Base-by-base conservation (phyloP, 2,329 filamentous ascomycete species). In the Ascochyta fabae region DNA sequence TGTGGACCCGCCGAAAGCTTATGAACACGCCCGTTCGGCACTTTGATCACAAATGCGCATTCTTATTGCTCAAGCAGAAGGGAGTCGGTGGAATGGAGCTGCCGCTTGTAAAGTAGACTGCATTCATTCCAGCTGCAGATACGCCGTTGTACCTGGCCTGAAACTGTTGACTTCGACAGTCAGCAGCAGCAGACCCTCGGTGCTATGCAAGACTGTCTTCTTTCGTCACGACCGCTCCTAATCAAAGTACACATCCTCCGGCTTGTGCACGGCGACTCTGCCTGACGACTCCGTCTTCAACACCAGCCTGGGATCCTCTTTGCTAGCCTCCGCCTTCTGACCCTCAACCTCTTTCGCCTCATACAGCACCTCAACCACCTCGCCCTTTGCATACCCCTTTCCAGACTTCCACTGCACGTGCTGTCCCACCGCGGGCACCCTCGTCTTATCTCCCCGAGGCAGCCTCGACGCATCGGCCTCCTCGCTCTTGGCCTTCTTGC, bases 241-340 rank as follows among this genome's bases (percentile, higher is more conserved):
- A 10, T 77, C 77, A 56, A 78, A 80, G 56, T 75, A 78, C 47
- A 77, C 75, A 29, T 71, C 74, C 19, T 79, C 75, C 3, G 77
- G 74, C 66, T 79, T 79, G 48, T 80, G 77, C 45, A 79, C 76
- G 29, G 70, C 75, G 26, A 76, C 70, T 67, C 79, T 79, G 10
- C 75, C 77, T 34, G 71, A 74, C 44, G 65, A 68, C 9, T 65
- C 71, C 43, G 69, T 76, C 63, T 72, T 77, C 55, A 80, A 56
- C 16, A 80, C 76, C 40, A 80, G 65, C 59, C 72, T 72, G 4
- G 78, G 77, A 61, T 80, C 78, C 38, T 77, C 71, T 50, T 77
- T 73, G 38, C 70, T 76, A 1, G 69, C 78, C 62, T 80, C 77
- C 36, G 77, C 73, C 27, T 65, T 64, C 63, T 80, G 76, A 2